These are phyloP conservation scores for Alternaria gansuensis DNA, from an alignment of 2,329 filamentous ascomycete species.

Conservation along the genomic window DNA sequence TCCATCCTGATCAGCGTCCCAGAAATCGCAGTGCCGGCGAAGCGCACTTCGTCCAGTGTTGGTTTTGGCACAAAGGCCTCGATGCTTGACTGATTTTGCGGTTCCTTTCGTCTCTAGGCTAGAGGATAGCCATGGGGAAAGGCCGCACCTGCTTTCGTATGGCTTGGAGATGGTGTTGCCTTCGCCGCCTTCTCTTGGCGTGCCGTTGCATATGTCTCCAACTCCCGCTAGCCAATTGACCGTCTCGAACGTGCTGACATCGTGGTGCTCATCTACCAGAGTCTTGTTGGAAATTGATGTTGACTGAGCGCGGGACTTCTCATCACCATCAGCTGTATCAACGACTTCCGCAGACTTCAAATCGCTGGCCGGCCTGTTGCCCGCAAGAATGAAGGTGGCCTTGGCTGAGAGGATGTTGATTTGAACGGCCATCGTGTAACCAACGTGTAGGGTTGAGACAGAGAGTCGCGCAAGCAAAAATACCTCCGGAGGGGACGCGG, in stretches of 20 bases:
- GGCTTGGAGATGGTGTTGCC: background rate
- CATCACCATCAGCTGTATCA: background rate
- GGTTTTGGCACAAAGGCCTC: background rate
- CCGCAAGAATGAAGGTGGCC: background rate
- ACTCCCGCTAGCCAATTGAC: slow-evolving; percentile 18
- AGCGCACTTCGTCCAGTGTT: slow-evolving; percentile 23
- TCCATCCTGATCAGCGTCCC: slow-evolving; percentile 26
- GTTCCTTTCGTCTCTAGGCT: background rate
- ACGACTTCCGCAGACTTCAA: background rate
- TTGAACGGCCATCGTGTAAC: slow-evolving; percentile 7
- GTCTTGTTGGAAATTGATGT: background rate
- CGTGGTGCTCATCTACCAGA: slow-evolving; percentile 4
- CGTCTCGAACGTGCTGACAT: background rate
- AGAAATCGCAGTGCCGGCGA: slow-evolving; percentile 31
- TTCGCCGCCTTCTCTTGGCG: background rate
- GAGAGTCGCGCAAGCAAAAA: background rate
- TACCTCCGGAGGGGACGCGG: background rate
- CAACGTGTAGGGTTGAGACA: background rate
- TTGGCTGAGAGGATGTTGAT: slow-evolving; percentile 6
- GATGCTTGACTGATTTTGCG: background rate
- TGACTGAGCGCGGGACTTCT: background rate
- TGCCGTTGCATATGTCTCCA: slow-evolving; percentile 11
- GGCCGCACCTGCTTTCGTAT: background rate
- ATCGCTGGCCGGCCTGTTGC: slow-evolving; percentile 2
- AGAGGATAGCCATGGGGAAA: background rate